Evolutionary conservation across 345 rosid genomes (phyloP).

Genomic region (Eucalyptus paniculata): DNA sequence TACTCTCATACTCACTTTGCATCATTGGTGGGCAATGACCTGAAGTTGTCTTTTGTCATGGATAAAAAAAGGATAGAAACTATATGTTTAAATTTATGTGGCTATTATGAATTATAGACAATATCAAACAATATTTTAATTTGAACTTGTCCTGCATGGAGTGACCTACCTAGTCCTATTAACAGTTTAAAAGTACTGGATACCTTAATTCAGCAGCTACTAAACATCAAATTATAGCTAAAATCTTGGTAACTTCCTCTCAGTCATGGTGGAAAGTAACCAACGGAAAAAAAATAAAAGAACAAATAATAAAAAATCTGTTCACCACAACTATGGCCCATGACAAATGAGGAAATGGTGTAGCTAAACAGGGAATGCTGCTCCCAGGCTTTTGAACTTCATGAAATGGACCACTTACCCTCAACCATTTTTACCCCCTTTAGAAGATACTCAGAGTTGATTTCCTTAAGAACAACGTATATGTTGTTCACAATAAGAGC

Average conservation of each 20-base stretch:
- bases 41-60: neutral
- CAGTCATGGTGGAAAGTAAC: neutral
- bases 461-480: slow-evolving; percentile 78
- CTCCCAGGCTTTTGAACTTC: neutral
- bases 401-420: slow-evolving; percentile 25
- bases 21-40: neutral
- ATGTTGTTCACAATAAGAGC: slow-evolving; percentile 58
- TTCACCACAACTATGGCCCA: neutral
- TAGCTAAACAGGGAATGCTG: neutral
- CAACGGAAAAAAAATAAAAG: too few species aligned
- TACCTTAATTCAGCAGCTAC: neutral
- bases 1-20: neutral
- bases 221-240: neutral
- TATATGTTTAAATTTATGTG: neutral
- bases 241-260: neutral
- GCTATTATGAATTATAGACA: neutral
- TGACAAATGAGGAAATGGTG: neutral
- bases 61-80: neutral
- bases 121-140: neutral
- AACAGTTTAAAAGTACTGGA: neutral
- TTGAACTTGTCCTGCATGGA: neutral
- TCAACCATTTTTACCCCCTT: slow-evolving; percentile 68
- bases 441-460: slow-evolving; percentile 69
- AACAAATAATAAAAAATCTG: neutral
- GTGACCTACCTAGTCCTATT: neutral